A percentile compares a stretch with the other conserved stretches of the same genome.
Evolutionary conservation across 352 stramenopile species (phyloP).

Genomic region (Phytopythium helicoides): DNA sequence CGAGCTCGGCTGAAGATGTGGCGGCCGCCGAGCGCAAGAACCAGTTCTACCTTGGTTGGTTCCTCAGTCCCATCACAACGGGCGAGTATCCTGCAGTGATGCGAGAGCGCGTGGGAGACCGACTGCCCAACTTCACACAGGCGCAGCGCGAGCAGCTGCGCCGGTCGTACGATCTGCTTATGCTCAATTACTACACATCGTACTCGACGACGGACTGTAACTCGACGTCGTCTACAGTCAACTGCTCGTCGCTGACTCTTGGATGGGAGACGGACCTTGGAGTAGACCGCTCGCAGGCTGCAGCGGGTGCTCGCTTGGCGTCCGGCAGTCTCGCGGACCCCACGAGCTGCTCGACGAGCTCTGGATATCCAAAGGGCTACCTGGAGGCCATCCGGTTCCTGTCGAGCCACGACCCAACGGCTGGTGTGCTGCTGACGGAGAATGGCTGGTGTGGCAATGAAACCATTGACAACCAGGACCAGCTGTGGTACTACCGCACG

Average conservation of each 20-base stretch:
- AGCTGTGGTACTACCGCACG: conserved; percentile 55
- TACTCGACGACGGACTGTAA: conserved; percentile 48
- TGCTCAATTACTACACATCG: conserved; percentile 92
- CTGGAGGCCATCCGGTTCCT: conserved; percentile 48
- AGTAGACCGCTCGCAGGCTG: conserved; percentile 29
- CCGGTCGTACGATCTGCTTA: conserved; percentile 90
- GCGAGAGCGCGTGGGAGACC: conserved; percentile 69
- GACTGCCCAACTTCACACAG: conserved; percentile 85
- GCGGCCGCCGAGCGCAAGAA: conserved; percentile 80
- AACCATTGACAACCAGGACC: conserved; percentile 49
- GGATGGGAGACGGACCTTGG: conserved; percentile 44
- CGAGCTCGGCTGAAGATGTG: conserved; percentile 30
- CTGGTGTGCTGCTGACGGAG: conserved; percentile 54
- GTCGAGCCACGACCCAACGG: conserved; percentile 30
- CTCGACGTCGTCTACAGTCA: conserved; percentile 25
- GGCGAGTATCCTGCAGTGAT: conserved; percentile 93
- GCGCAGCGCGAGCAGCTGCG: conserved; percentile 65
- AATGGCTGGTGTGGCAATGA: conserved; percentile 68
- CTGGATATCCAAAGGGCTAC: conserved; percentile 51
- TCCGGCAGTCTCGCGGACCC: conserved; percentile 33
- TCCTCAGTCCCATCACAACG: conserved; percentile 79
- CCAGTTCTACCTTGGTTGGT: conserved; percentile 56
- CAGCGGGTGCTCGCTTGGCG: conserved; percentile 23
- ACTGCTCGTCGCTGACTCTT: conserved; percentile 28
- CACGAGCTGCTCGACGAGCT: conserved; percentile 17